Percentiles rank a stretch among this genome's conserved stretches.
phyloP scores from a whole-genome alignment of 2,329 filamentous ascomycete species.

The Fusarium caatingaense region DNA sequence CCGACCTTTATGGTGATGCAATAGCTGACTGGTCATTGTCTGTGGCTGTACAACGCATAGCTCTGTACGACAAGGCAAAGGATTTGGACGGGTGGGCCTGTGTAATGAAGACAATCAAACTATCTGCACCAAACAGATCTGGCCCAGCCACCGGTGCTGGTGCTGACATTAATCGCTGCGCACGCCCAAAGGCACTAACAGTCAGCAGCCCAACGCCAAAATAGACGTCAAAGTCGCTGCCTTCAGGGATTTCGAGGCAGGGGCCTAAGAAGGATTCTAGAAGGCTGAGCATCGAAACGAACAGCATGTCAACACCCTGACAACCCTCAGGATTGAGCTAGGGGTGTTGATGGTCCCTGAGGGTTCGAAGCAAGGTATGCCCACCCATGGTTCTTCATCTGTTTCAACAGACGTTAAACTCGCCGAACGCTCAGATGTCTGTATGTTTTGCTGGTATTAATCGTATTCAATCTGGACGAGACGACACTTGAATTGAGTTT shows the following conservation, averaged over 20 bases:
- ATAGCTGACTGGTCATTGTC: slow-evolving; percentile 29
- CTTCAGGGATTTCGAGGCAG: slow-evolving; percentile 33
- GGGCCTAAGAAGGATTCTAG: slow-evolving; percentile 44
- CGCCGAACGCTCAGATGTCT: not conserved
- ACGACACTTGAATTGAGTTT: not conserved
- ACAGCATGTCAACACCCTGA: slow-evolving; percentile 4
- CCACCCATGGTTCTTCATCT: not conserved
- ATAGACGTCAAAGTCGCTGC: slow-evolving; percentile 29
- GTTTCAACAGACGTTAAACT: not conserved
- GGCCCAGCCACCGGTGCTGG: slow-evolving; percentile 23
- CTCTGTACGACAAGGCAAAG: slow-evolving; percentile 14
- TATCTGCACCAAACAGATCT: slow-evolving; percentile 11
- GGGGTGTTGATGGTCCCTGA: slow-evolving; percentile 25
- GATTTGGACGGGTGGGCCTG: slow-evolving; percentile 27
- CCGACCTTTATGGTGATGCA: slow-evolving; percentile 19
- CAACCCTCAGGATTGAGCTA: slow-evolving; percentile 22
- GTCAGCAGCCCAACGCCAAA: slow-evolving; percentile 26
- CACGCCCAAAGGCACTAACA: slow-evolving; percentile 23
- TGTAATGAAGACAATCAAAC: slow-evolving; percentile 33
- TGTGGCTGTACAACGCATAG: slow-evolving; percentile 7
- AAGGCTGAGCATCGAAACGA: slow-evolving; percentile 39
- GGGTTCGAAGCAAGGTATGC: slow-evolving; percentile 10
- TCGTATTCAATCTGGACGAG: slow-evolving; percentile 9
- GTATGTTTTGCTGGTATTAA: not conserved
- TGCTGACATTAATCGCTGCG: slow-evolving; percentile 28